A percentile compares a stretch with the other conserved stretches of the same genome.
Conservation (phyloP, 768 basidiomycete genomes). For the Trametes maxima region DNA sequence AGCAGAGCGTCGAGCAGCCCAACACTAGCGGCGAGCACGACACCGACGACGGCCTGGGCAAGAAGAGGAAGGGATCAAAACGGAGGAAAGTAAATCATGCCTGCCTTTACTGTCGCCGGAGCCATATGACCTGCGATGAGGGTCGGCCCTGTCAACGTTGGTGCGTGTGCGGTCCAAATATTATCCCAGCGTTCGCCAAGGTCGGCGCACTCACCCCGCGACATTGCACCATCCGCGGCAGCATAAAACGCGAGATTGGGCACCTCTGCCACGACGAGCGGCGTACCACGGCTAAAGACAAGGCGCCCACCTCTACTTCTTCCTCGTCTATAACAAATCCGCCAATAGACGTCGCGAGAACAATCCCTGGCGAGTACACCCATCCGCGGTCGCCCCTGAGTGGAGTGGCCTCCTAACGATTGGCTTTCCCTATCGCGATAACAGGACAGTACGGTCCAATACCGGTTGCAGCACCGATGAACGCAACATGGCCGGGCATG, state of each 20-base stretch:
- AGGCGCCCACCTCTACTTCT: conserved; percentile 35
- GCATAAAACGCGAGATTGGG: conserved; percentile 95
- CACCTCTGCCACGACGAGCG: conserved; percentile 92
- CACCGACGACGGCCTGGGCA: conserved; percentile 37
- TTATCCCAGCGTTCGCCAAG: background rate
- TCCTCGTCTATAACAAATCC: conserved; percentile 32
- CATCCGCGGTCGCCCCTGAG: background rate
- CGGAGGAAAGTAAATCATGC: conserved; percentile 90
- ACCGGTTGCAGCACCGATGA: conserved; percentile 34
- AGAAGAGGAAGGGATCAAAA: conserved; percentile 53
- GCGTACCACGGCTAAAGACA: conserved; percentile 51
- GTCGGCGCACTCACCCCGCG: conserved; percentile 15
- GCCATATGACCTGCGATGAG: conserved; percentile 93
- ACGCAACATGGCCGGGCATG: conserved; percentile 56
- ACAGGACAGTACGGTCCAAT: conserved; percentile 25
- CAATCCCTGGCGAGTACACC: conserved; percentile 28
- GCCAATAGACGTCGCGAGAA: conserved; percentile 29
- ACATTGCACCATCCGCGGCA: conserved; percentile 33
- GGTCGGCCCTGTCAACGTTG: conserved; percentile 91
- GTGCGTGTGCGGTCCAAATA: conserved; percentile 49
- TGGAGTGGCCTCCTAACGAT: background rate
- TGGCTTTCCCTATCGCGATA: background rate
- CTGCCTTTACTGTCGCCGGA: conserved; percentile 89
- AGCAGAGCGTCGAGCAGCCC: conserved; percentile 20
- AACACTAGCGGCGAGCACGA: conserved; percentile 32